Conservation (phyloP, 192 early-diverging fungal species). For the Linnemannia zychae region DNA sequence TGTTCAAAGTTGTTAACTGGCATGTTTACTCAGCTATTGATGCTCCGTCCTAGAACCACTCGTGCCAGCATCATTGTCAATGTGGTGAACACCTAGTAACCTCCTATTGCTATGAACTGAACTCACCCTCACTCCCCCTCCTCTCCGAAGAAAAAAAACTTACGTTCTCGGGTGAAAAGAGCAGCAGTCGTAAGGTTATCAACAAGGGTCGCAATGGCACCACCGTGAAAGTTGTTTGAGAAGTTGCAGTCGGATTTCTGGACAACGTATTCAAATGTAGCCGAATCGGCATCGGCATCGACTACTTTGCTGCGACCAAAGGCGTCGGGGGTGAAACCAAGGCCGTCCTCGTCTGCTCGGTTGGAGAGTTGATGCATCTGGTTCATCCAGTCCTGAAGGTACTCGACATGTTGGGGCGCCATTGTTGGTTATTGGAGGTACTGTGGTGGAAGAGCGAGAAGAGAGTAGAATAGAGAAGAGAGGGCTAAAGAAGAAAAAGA, state of each 20-base stretch:
- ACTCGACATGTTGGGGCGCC: slow-evolving; percentile 47
- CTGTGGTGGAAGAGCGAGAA: background rate
- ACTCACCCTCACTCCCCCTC: background rate
- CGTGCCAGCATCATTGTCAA: too few relatives aligned
- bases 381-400: slow-evolving; percentile 34
- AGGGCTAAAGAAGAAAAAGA: background rate
- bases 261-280: slow-evolving; percentile 45
- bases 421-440: slow-evolving; percentile 5
- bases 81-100: background rate
- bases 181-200: slow-evolving; percentile 54
- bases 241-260: slow-evolving; percentile 55
- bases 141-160: background rate
- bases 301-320: slow-evolving; percentile 36
- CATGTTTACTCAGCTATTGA: too few relatives aligned
- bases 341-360: slow-evolving; percentile 18
- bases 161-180: slow-evolving; percentile 46
- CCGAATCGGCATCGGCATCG: slow-evolving; percentile 43
- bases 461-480: background rate
- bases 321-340: slow-evolving; percentile 18
- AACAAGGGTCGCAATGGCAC: slow-evolving; percentile 56
- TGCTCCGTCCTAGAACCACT: too few relatives aligned
- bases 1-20: background rate
- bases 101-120: too few relatives aligned
- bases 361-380: slow-evolving; percentile 22
- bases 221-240: slow-evolving; percentile 57